Evolutionary conservation across 2,329 filamentous ascomycete genomes (phyloP), one percentile per base, ranked within the genome.

Genomic region (Microdochium paspali): DNA sequence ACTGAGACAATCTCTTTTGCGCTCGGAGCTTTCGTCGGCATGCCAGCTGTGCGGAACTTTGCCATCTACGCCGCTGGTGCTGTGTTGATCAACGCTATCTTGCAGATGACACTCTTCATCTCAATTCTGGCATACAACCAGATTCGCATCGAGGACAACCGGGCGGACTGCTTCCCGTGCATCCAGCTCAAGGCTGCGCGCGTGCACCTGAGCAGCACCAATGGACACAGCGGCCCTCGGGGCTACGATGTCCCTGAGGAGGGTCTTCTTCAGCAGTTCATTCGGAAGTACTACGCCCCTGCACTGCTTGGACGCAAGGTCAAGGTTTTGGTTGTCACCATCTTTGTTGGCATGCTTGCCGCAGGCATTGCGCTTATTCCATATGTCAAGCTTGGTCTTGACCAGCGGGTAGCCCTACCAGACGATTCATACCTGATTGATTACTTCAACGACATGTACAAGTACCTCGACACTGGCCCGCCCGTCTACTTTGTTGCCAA

Each of bases 1-100:
- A 96, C 91, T 0, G 93, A 98, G 65, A 98, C 91, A 0, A 82
- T 90, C 23, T 90, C 91, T 2, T 98, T 98, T 64, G 85, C 90
- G 2, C 76, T 98, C 10, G 93, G 93, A 12, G 87, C 89, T 39
- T 91, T 93, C 51, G 94, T 96, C 6, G 90, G 90, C 44, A 98
- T 98, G 93, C 93, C 94, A 15, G 93, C 93, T 2, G 94, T 98
- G 40, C 82, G 90, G 52, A 98, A 98, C 66, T 98, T 98, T 66
- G 94, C 93, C 15, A 84, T 91, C 2, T 98, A 98, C 62, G 93
- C 93, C 12, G 90, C 93, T 2, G 93, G 93, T 45, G 93, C 93
- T 10, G 93, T 98, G 10, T 84, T 97, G 57, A 91, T 98, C 73
- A 98, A 98, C 61, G 94, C 94, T 0, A 64, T 97, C n/a, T 72